Evolutionary conservation across 164 flowering plant genomes (phyloP).

Genomic region (Malania oleifera): DNA sequence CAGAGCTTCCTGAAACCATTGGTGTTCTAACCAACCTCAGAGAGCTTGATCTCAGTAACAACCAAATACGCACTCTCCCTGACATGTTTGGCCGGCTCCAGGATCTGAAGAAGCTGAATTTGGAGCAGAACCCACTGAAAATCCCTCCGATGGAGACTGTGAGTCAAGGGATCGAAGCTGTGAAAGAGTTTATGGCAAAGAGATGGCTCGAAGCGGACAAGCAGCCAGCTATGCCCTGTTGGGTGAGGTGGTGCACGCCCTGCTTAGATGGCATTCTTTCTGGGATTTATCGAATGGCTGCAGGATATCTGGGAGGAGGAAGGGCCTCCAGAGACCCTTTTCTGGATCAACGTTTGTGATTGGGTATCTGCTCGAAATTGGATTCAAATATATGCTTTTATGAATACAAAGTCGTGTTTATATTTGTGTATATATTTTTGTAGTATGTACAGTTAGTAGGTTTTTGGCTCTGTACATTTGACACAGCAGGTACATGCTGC

Average conservation of each 20-base stretch:
- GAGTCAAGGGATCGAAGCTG: neutral
- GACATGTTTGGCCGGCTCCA: slow-evolving; percentile 27
- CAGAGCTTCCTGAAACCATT: slow-evolving; percentile 30
- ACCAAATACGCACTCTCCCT: slow-evolving; percentile 36
- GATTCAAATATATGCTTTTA: neutral
- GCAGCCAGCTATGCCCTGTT: slow-evolving; percentile 19
- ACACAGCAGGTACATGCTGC: too few relatives aligned
- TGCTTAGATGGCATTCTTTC: slow-evolving; percentile 17
- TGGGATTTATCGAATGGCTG: slow-evolving; percentile 16
- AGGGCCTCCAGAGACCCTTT: slow-evolving; percentile 19
- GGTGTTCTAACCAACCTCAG: slow-evolving; percentile 32
- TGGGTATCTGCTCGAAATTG: too few relatives aligned
- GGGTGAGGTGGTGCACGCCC: slow-evolving; percentile 26
- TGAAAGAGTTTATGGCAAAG: neutral
- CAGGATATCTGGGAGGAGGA: slow-evolving; percentile 14
- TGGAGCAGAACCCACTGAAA: slow-evolving; percentile 33
- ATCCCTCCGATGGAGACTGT: slow-evolving; percentile 23
- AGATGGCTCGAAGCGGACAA: slow-evolving; percentile 9
- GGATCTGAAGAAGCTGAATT: slow-evolving; percentile 20
- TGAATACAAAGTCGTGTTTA: too few relatives aligned
- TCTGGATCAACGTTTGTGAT: slow-evolving; percentile 19
- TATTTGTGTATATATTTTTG: too few relatives aligned
- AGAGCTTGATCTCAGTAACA: slow-evolving; percentile 41
- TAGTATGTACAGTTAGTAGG: too few relatives aligned
- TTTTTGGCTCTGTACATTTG: too few relatives aligned